Conservation (phyloP, 768 basidiomycete genomes). For the Amanita phalloides region DNA sequence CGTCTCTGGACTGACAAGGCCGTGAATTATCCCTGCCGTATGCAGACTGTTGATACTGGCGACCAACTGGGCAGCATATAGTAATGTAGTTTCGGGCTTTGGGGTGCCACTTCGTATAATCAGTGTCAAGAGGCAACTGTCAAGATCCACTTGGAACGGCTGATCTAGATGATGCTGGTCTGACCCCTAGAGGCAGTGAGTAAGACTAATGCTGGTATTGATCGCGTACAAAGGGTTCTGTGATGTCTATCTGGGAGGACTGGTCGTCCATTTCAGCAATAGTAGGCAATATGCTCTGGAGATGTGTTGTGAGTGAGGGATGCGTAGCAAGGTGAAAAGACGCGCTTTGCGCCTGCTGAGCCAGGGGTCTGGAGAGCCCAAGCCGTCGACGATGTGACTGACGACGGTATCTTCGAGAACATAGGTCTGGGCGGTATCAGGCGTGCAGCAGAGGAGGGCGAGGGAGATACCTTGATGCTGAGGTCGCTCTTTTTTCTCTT, state of each 20-base stretch:
- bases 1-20: slow-evolving; percentile 32
- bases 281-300: slow-evolving; percentile 1
- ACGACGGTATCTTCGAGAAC: slow-evolving; percentile 1
- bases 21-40: slow-evolving; percentile 33
- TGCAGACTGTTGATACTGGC: slow-evolving; percentile 35
- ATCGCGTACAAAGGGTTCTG: too few species aligned
- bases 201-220: neutral
- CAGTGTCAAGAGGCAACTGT: neutral
- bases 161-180: neutral
- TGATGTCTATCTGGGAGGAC: neutral
- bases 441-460: neutral
- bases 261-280: slow-evolving; percentile 4
- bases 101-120: neutral
- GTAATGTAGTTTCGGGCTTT: neutral
- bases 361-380: neutral
- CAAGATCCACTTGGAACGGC: neutral
- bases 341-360: slow-evolving; percentile 1
- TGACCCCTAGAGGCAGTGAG: neutral
- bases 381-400: neutral
- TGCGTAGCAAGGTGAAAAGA: too few species aligned
- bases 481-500: slow-evolving; percentile 4
- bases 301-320: too few species aligned
- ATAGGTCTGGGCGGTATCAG: neutral
- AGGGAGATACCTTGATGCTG: slow-evolving; percentile 1
- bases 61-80: slow-evolving; percentile 6